These are phyloP conservation scores for Glycine tomentella DNA, from an alignment of 306 rosid species.

Conservation along the genomic window DNA sequence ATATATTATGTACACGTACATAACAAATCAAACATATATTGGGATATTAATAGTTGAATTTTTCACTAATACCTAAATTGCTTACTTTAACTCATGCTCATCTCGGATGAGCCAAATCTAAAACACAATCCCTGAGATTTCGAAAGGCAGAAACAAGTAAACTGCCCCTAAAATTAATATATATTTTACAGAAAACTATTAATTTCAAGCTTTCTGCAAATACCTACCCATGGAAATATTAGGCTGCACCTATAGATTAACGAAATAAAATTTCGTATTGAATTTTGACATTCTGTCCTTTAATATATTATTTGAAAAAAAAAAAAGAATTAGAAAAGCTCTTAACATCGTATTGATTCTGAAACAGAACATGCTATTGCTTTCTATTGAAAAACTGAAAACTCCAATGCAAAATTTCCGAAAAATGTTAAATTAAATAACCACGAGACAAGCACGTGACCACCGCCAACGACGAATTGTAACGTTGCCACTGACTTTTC, in stretches of 20 bases:
- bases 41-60: neutral
- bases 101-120: too few relatives aligned
- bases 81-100: neutral
- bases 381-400: neutral
- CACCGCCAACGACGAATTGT: neutral
- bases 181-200: neutral
- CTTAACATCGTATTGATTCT: neutral
- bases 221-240: neutral
- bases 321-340: neutral
- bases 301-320: neutral
- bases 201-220: neutral
- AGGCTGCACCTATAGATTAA: neutral
- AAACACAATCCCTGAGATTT: neutral
- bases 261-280: neutral
- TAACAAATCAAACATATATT: neutral
- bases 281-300: neutral
- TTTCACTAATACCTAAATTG: neutral
- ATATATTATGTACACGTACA: neutral
- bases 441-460: constrained; percentile 11
- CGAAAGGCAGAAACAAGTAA: neutral
- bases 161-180: neutral
- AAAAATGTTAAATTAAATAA: constrained; percentile 7
- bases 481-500: neutral
- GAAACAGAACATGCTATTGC: neutral
- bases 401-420: neutral